These are phyloP conservation scores for Aspergillus puulaauensis DNA, from an alignment of 2,329 filamentous ascomycete genomes.

Conservation along the genomic window DNA sequence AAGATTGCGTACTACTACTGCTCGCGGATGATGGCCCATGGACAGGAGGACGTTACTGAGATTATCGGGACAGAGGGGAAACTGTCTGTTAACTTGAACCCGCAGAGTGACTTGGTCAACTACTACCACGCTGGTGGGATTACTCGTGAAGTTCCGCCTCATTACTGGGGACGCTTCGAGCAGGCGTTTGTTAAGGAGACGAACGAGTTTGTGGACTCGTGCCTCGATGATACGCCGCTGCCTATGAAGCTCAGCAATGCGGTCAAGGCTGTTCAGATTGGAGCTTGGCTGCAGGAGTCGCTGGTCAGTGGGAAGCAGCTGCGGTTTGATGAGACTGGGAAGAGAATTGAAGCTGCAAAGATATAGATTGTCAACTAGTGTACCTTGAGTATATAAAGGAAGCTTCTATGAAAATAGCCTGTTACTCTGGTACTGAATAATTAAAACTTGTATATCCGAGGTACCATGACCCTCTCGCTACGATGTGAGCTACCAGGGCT, in stretches of 20 bases:
- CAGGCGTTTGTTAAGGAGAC: constrained; percentile 65
- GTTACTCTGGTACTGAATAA: too few species aligned
- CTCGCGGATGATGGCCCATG: constrained; percentile 66
- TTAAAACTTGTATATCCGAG: too few species aligned
- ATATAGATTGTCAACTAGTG: neutral
- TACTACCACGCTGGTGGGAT: constrained; percentile 56
- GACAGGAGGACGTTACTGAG: constrained; percentile 67
- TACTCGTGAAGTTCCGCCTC: constrained; percentile 58
- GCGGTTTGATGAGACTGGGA: constrained; percentile 57
- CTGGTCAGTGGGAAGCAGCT: constrained; percentile 57
- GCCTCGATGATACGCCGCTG: constrained; percentile 55
- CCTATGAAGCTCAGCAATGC: constrained; percentile 59
- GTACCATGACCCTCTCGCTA: too few species aligned
- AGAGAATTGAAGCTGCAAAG: constrained; percentile 37
- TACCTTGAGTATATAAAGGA: too few species aligned
- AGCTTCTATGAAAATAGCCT: too few species aligned
- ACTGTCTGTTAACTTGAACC: constrained; percentile 61
- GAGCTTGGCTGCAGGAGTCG: constrained; percentile 58
- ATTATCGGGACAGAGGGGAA: constrained; percentile 68
- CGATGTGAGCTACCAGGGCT: too few species aligned
- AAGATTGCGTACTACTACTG: constrained; percentile 65
- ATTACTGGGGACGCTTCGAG: constrained; percentile 66
- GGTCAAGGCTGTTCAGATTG: constrained; percentile 60
- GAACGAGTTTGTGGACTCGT: constrained; percentile 62
- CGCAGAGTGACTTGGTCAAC: constrained; percentile 56